These are phyloP conservation scores for Quercus aquifolioides DNA, from an alignment of 306 rosid genomes.

Conservation along the genomic window DNA sequence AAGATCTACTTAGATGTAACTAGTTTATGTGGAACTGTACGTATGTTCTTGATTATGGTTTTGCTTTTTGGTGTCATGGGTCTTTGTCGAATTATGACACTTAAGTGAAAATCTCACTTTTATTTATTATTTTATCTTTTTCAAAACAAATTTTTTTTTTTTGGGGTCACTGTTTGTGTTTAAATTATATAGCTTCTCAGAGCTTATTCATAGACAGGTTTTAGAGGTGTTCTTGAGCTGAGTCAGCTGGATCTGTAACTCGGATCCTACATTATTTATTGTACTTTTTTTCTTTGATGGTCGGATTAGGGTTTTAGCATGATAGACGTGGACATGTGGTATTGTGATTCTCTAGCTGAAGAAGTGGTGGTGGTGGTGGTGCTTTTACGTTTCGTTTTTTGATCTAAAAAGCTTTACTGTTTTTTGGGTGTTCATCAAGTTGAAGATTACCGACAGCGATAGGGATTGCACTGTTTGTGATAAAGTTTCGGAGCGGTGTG, in stretches of 20 bases:
- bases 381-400: constrained; percentile 8
- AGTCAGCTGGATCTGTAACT: constrained; percentile 16
- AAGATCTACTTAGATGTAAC: neutral
- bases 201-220: neutral
- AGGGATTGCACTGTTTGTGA: constrained; percentile 36
- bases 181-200: neutral
- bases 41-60: neutral
- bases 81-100: neutral
- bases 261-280: neutral
- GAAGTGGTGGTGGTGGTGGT: neutral
- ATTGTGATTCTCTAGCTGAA: too few relatives aligned
- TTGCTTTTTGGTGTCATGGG: neutral
- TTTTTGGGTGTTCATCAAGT: constrained; percentile 10
- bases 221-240: neutral
- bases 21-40: neutral
- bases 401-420: neutral
- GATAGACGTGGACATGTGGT: neutral
- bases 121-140: neutral
- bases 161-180: neutral
- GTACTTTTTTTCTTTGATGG: neutral
- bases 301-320: constrained; percentile 39
- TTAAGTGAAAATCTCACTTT: neutral
- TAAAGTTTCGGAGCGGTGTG: constrained; percentile 14
- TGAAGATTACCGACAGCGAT: constrained; percentile 28
- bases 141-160: neutral